Percentiles rank a stretch among this genome's conserved stretches.
Conservation (phyloP, 2,329 filamentous ascomycete genomes). For the Cladosporium cucumerinum region DNA sequence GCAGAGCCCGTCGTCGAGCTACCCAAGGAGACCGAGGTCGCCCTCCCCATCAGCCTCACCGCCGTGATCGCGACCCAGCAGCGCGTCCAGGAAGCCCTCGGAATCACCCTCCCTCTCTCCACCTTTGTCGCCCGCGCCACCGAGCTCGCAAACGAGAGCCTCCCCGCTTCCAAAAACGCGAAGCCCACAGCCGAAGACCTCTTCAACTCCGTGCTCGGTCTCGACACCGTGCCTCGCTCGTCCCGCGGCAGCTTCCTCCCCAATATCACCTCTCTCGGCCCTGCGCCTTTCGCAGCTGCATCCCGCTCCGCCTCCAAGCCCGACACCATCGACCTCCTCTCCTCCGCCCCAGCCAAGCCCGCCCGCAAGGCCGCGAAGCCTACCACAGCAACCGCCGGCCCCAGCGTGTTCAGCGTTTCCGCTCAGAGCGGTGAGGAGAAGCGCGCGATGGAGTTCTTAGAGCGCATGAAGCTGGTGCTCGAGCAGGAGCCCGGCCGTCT, state of each 20-base stretch:
- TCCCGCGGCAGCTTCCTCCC: constrained; percentile 67
- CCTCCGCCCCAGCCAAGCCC: constrained; percentile 44
- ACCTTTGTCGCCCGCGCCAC: constrained; percentile 83
- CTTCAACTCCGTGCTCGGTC: constrained; percentile 82
- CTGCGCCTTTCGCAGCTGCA: constrained; percentile 35
- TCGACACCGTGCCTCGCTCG: constrained; percentile 51
- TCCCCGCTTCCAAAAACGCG: constrained; percentile 64
- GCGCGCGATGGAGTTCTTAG: constrained; percentile 76
- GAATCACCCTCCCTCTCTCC: constrained; percentile 76
- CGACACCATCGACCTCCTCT: constrained; percentile 82
- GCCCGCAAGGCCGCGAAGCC: constrained; percentile 24
- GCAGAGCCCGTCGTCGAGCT: constrained; percentile 41
- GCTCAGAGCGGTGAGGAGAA: constrained; percentile 78
- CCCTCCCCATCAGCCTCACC: constrained; percentile 72
- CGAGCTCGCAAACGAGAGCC: constrained; percentile 80
- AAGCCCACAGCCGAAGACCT: constrained; percentile 74
- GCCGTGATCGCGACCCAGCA: constrained; percentile 78
- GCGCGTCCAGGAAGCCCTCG: constrained; percentile 72
- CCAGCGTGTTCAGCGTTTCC: constrained; percentile 77
- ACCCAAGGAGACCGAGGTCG: constrained; percentile 56
- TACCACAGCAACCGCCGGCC: constrained; percentile 42
- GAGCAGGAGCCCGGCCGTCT: constrained; percentile 76
- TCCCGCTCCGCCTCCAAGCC: constrained; percentile 44
- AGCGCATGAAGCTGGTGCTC: constrained; percentile 78
- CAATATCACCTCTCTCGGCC: constrained; percentile 60